Evolutionary conservation across 2,329 filamentous ascomycete species (phyloP), one percentile per base, ranked within the genome.

Genomic region (Aspergillus sp.): DNA sequence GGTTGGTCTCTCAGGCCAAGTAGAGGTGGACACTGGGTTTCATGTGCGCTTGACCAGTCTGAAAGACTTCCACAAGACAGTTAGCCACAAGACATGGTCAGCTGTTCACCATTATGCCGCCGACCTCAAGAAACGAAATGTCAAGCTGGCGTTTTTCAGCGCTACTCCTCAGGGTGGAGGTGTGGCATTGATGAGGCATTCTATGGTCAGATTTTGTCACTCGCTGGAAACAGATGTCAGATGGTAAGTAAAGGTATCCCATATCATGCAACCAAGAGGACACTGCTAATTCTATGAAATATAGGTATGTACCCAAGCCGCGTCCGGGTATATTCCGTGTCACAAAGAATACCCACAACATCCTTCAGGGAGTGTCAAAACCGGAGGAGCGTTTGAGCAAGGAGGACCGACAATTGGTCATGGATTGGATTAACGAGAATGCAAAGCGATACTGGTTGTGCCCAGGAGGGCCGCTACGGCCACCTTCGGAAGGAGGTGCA

Each of bases 271-370:
- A 33, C 28, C 13, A 5, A 37, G 13, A n/a, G 9, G 19, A 42
- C 26, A 38, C 47, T 48, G 41, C 53, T 45, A 29, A 27, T 38
- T 27, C 27, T 29, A 6, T 31, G 6, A 13, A 7, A n/a, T 31
- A 29, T 36, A 79, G 76, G 75, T 81, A 77, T 48, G 87, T 91
- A 1, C 88, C 88, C 6, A 89, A 88, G 62, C 86, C 88, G 19
- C 82, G 85, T 40, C 86, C 86, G 3, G 83, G 85, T 11, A 82
- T 91, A 8, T 93, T 93, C 66, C 77, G 86, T 40, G 85, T 88
- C 65, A 93, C 88, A 53, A 93, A 93, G 69, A 90, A 85, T 52
- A 86, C 90, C 54, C 88, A 93, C 77, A 93, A 93, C 66, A 90
- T 91, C 51, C 79, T 93, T 3, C 88, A 93, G 67, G 88, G 87